Base-by-base conservation (phyloP, 768 basidiomycete species). In the Russula dissimulans region DNA sequence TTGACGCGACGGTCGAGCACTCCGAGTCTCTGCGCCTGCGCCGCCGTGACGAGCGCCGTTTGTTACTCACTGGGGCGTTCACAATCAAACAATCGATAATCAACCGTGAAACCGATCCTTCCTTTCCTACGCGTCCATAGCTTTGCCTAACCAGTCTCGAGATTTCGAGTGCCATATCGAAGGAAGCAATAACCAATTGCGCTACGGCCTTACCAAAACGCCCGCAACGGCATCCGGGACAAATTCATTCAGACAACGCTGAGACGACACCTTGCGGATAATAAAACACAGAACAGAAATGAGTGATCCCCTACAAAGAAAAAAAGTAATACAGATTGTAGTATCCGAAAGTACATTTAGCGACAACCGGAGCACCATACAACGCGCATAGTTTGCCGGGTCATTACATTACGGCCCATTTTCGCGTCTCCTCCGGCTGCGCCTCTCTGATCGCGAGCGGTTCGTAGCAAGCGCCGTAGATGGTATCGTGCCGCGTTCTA, bases 401-500 rank as follows among this genome's bases (percentile, higher is more conserved):
- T 38, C n/a, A 29, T 26, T 18, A 14, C 55, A 36, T 54, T 42
- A 63, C 31, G 63, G 43, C 5, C 41, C 58, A 22, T 22, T 55
- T 79, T 70, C 79, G 77, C 71, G 85, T 76, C 71, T 63, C 45
- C 81, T 75, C 63, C 77, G 78, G 59, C 84, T 77, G 60, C 81
- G 81, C 70, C 87, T 77, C 61, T 83, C 83, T 41, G 81, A 77
- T 49, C 78, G 74, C 36, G 76, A 74, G 62, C 76, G 75, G 65
- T 80, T 80, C 7, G 49, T 45, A 29, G 83, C 82, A 41, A 87
- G 75, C 3, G 81, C 74, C 60, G 76, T 80, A 9, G 78, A 66
- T n/a, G 89, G 87, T 38, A 89, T 74, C 15, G 80, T 71, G 46
- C 77, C 78, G 8, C 87, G 87, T 72, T 93, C 94, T 66, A 97